Base-by-base conservation (phyloP, 257 asterid genomes). In the Solanum rostratum region DNA sequence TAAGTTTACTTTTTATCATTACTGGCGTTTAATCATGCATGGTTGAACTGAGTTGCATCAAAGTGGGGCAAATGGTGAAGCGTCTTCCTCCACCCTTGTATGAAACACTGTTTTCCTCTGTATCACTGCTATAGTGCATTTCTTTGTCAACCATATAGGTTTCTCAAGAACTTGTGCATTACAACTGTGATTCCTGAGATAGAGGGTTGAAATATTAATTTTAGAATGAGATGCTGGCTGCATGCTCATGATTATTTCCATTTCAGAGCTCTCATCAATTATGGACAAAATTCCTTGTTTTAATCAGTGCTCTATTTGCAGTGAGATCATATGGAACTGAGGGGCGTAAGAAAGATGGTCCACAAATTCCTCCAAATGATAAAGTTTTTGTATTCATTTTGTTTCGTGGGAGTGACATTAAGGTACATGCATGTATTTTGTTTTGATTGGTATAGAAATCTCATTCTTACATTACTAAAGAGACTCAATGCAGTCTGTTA, bases 291-390 rank as follows among this genome's bases (percentile, higher is more conserved):
- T 16, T 24, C 16, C 24, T 63, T n/a, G 5, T 81, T 49, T 60
- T 79, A 49, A 65, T 33, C 22, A 30, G 57, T 73, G 60, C 8
- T 37, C 27, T n/a, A 46, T 68, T 82, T 87, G 92, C 92, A 92
- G 98, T 95, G 90, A 92, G 92, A 86, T 93, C 97, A 46, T 92
- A 78, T 84, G 97, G 98, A 79, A 93, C 98, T 22, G 97, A 95
- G 85, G 97, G 97, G 79, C 92, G 98, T 81, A 92, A 85, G 87
- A 89, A 85, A 87, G 87, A 90, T 66, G 96, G 97, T 66, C 95
- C 91, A 5, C 94, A 93, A 89, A 90, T 95, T 88, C 94, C 94
- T 71, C 92, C 97, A 41, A 89, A 89, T 49, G 94, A 95, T 88
- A 92, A 86, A 86, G 89, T 95, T 80, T 95, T 90, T 84, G 95